Base-by-base conservation (phyloP, 2,329 filamentous ascomycete species). In the Aspergillus sp. region DNA sequence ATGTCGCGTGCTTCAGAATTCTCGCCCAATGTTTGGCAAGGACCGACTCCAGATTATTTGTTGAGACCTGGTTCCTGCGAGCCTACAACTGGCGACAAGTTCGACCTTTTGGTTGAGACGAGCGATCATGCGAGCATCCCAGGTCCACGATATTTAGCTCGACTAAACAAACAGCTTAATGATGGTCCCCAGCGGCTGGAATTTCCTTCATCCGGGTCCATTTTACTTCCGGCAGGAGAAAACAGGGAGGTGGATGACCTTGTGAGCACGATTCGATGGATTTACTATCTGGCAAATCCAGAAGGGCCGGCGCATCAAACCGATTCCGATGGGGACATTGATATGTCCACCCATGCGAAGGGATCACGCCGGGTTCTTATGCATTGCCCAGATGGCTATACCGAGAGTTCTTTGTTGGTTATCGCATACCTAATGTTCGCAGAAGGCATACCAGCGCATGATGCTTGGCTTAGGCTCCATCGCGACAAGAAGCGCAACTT, bases 361-460 rank as follows among this genome's bases (percentile, higher is more conserved):
- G 76, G 77, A 36, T 81, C 86, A 57, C 81, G 87, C 63, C 92
- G 87, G 71, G 86, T 98, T 36, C 84, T 98, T 32, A 90, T 99
- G 46, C 94, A 98, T 75, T 98, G 95, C 74, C 88, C 89, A 2
- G 95, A 99, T 74, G 95, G 95, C 18, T 99, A 99, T 70, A 99
- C 95, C 0, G 95, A 99, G 76, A 94, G 90, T 1, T 92, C 92
- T 1, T 84, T 99, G 75, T 82, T 99, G 18, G 92, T 86, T 2
- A 86, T 99, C 45, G 91, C 94, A 10, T 99, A 99, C 76, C 92
- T 89, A 73, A 96, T 96, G 83, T 99, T 92, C 75, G 91, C 90
- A 56, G 91, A 95, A 62, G 92, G 91, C 6, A 81, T 87, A 11
- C 85, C 93, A 0, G 85, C 94, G 0, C 90, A 93, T 29, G 87